Evolutionary conservation across 2,329 filamentous ascomycete species (phyloP).

Genomic region (Erysiphe neolycopersici): DNA sequence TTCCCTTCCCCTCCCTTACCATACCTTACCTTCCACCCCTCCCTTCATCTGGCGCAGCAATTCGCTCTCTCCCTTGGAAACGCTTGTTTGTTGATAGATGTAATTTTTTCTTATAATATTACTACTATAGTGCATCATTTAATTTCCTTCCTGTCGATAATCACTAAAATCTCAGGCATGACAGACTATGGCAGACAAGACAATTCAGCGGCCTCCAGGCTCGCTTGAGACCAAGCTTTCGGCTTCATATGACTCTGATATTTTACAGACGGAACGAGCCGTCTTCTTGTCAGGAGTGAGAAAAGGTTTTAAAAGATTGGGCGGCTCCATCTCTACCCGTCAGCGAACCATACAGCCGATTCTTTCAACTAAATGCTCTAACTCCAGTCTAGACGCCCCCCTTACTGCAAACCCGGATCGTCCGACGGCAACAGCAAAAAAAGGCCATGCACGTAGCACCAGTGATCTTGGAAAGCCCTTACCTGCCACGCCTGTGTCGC

Average conservation of each 20-base stretch:
- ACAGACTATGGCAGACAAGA: conserved; percentile 12
- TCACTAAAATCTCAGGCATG: background rate
- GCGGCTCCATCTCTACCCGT: conserved; percentile 8
- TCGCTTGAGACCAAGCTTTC: conserved; percentile 10
- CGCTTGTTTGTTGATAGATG: background rate
- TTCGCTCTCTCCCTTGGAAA: background rate
- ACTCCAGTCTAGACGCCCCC: background rate
- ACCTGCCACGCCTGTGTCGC: conserved; percentile 10
- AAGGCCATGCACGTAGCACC: conserved; percentile 9
- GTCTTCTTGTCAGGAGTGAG: conserved; percentile 12
- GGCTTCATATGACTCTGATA: conserved; percentile 8
- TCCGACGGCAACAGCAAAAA: conserved; percentile 2
- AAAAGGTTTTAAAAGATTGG: conserved; percentile 11
- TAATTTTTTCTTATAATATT: background rate
- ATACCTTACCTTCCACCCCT: background rate
- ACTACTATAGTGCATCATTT: background rate
- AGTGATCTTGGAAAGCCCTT: conserved; percentile 12
- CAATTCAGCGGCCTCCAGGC: conserved; percentile 10
- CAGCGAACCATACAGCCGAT: background rate
- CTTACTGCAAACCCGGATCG: conserved; percentile 1
- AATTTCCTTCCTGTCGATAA: background rate
- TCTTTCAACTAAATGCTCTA: background rate
- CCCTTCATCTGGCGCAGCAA: background rate
- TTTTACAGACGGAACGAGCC: conserved; percentile 4
- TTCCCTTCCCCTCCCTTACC: background rate